Base-by-base conservation (phyloP, 208 protist species). In the Tritrichomonas foetus region DNA sequence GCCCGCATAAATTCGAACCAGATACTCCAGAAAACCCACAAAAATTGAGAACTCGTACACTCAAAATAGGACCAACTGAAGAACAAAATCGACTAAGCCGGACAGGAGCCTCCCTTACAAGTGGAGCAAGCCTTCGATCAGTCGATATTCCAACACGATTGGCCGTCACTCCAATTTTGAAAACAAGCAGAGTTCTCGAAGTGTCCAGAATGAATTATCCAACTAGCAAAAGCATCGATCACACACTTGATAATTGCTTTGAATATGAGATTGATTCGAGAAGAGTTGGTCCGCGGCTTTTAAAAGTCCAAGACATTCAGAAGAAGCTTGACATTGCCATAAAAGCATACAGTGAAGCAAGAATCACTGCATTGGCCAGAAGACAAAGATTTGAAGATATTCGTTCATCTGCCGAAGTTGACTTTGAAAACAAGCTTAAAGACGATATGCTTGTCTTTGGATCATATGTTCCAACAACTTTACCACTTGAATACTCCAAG, bases 401-500 rank as follows among this genome's bases (percentile, higher is more conserved):
- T 20, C 33, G 44, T 20, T 11, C 22, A 14, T 25, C 69, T 14
- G 69, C 22, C 8, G 33, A 14, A 14, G 69, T 47, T 47, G 33
- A 78, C 1, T 36, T 78, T 44, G 69, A 78, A 47, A 9, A 78
- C 1, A 44, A 78, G 20, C 14, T 78, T 20, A n/a, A 14, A 16
- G 69, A 11, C 20, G 33, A 78, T 20, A 47, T n/a, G 14, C 69
- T 78, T 44, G 69, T 47, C 5, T 78, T 39, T 44, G 69, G 69
- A 47, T 78, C 69, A 36, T 36, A 78, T 47, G 69, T 78, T 20
- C 69, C 69, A 47, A 78, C 14, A n/a, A 47, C 69, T 5, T 36
- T 78, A 47, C 69, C 69, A 27, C 69, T 78, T 36, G 69, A 78
- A 47, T 78, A 78, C 69, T 78, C 69, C 33, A 78, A 78, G 33